Base-by-base conservation (phyloP, 192 early-diverging fungal genomes). In the Coemansia sp. region DNA sequence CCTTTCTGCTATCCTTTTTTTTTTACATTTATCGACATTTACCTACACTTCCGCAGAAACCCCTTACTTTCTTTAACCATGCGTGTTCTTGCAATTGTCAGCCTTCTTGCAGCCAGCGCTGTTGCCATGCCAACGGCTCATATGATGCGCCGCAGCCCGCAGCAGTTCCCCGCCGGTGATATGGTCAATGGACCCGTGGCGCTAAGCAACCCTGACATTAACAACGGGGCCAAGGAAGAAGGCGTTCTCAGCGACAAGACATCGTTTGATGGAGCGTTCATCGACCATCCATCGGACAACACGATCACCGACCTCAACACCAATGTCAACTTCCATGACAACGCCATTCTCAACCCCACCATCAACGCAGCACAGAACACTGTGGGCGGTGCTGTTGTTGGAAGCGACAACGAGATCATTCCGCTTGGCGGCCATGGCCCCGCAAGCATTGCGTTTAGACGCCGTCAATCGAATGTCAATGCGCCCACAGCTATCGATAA, bases 311-410 rank as follows among this genome's bases (percentile, higher is more conserved):
- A 70, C 7, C 42, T 61, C 39, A 77, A 70, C 58, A 46, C 23
- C 26, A 77, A 77, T 62, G 3, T 49, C 8, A 45, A 77, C 57
- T n/a, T 77, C 29, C 74, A 77, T 51, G 74, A 71, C 64, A 77
- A 77, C 66, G 53, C 62, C 12, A n/a, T 77, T 21, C 63, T 67
- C 23, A 77, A 77, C 58, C 64, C 69, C 26, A 70, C 63, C 16
- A 12, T 71, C 48, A 77, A 77, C 62, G n/a, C 67, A 4, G 74
- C 69, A 7, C 16, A 30, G 5, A 43, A 59, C 13, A 63, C 61
- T 2, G 34, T 61, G 13, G 74, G 74, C 43, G 39, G 57, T 7
- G 66, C 63, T 5, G 63, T 77, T 0, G 74, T 77, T 20, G 74
- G 74, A 42, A 66, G 63, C 33, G 52, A 58, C 58, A 77, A 77